These are phyloP conservation scores for Trametes versicolor DNA, from an alignment of 1,284 basidiomycete genomes.

Conservation along the genomic window DNA sequence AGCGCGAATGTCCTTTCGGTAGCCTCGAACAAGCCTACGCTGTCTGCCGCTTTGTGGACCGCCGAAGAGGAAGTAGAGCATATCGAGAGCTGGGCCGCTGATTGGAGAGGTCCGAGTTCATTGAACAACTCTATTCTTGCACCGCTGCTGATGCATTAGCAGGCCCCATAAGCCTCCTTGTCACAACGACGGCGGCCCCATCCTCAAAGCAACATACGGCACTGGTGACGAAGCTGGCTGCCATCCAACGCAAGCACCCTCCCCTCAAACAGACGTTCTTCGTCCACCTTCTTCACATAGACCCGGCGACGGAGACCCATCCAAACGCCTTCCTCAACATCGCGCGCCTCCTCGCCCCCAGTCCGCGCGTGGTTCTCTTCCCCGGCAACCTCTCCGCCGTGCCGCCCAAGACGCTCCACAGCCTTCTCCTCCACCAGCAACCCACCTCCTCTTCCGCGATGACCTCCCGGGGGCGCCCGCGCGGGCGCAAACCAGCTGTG, in stretches of 20 bases:
- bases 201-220: slow-evolving; percentile 40
- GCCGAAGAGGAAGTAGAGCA: slow-evolving; percentile 48
- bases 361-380: slow-evolving; percentile 59
- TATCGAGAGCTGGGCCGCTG: slow-evolving; percentile 49
- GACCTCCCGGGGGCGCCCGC: slow-evolving; percentile 19
- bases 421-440: slow-evolving; percentile 30
- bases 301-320: slow-evolving; percentile 48
- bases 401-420: slow-evolving; percentile 42
- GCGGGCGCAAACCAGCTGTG: slow-evolving; percentile 37
- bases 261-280: slow-evolving; percentile 47
- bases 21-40: slow-evolving; percentile 30
- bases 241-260: slow-evolving; percentile 40
- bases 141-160: slow-evolving; percentile 14
- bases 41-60: slow-evolving; percentile 65
- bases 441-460: slow-evolving; percentile 26
- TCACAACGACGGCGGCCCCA: slow-evolving; percentile 51
- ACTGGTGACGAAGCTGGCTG: slow-evolving; percentile 32
- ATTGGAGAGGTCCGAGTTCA: slow-evolving; percentile 58
- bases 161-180: slow-evolving; percentile 66
- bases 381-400: slow-evolving; percentile 52
- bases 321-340: slow-evolving; percentile 70
- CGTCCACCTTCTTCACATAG: slow-evolving; percentile 60
- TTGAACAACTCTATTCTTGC: neutral
- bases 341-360: slow-evolving; percentile 66
- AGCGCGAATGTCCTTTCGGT: slow-evolving; percentile 39